These are phyloP conservation scores for Trametes punicea DNA, from an alignment of 768 basidiomycete genomes.

Conservation along the genomic window DNA sequence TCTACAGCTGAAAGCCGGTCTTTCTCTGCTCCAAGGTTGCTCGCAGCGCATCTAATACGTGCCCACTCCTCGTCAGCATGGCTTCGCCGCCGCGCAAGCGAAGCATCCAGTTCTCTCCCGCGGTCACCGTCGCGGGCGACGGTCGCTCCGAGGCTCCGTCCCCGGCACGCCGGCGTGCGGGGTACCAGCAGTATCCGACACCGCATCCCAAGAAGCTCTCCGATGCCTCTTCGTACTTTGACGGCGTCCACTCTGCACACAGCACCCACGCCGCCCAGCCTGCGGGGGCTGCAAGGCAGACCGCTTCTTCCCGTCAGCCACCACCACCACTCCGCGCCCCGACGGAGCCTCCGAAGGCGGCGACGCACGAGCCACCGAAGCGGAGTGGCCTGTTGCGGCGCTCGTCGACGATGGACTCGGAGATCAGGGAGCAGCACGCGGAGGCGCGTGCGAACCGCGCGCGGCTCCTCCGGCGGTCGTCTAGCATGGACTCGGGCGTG, in stretches of 20 bases:
- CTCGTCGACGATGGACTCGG: constrained; percentile 13
- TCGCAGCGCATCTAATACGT: too few species aligned
- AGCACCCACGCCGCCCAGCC: not conserved
- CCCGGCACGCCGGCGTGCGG: not conserved
- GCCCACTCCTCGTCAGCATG: not conserved
- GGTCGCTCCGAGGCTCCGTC: not conserved
- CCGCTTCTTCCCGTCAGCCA: too few species aligned
- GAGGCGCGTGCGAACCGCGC: not conserved
- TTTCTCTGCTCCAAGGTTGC: not conserved
- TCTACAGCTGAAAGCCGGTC: constrained; percentile 1
- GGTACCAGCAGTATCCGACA: constrained; percentile 11
- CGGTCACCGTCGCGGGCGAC: not conserved
- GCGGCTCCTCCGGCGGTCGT: not conserved
- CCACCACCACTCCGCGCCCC: too few species aligned
- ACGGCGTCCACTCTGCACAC: not conserved
- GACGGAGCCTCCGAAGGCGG: too few species aligned
- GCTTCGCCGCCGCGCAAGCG: constrained; percentile 6
- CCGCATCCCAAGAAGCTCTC: constrained; percentile 16
- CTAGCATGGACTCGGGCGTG: not conserved
- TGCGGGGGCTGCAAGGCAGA: too few species aligned
- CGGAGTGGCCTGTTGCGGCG: constrained; percentile 8
- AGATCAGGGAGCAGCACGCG: constrained; percentile 7
- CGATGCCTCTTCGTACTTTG: constrained; percentile 10
- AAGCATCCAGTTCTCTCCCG: constrained; percentile 4
- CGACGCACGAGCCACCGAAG: not conserved